Evolutionary conservation across 2,329 filamentous ascomycete genomes (phyloP), one percentile per base, ranked within the genome.

Genomic region (Pseudogymnoascus sp.): DNA sequence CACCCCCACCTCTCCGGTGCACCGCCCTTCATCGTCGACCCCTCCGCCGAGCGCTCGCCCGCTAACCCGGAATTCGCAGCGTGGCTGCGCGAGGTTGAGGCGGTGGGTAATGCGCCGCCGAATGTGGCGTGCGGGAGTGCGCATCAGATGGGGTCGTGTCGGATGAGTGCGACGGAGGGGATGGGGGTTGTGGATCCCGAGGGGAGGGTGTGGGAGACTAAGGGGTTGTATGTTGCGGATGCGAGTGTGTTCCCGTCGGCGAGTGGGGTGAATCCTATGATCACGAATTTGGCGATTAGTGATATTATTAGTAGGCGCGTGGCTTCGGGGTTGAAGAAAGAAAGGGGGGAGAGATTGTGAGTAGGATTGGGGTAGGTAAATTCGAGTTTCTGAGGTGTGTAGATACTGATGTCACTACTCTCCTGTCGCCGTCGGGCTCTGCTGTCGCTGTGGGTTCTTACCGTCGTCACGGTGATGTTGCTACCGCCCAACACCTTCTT

Each of bases 241-340:
- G 84, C 87, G 43, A 90, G 86, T 71, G 85, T 90, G 11, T 88
- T 92, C 64, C 89, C 88, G 1, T 87, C 82, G 61, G 88, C 88
- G 8, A 90, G 84, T 70, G 89, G 89, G 1, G 88, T 91, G 30
- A 92, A 92, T 71, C 89, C 89, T 9, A 92, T 93, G 89, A 77
- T 91, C 43, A 91, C 88, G 11, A 80, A 78, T 62, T 90, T 92
- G 89, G 83, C 83, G 1, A 80, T 89, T 67, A 78, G 84, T 57
- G 83, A 89, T 69, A 82, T 82, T 74, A 86, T 89, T 64, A 83
- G 83, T 2, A 76, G 80, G 67, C 78, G 80, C 0, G 71, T 88
- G 43, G 76, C 73, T 14, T 74, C 72, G 69, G 82, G 83, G 57
- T 60, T 82, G 68, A 62, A 57, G 41, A 60, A 60, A 20, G 62